phyloP scores from a whole-genome alignment of 2,329 filamentous ascomycete species.

The Clarireedia monteithiana region DNA sequence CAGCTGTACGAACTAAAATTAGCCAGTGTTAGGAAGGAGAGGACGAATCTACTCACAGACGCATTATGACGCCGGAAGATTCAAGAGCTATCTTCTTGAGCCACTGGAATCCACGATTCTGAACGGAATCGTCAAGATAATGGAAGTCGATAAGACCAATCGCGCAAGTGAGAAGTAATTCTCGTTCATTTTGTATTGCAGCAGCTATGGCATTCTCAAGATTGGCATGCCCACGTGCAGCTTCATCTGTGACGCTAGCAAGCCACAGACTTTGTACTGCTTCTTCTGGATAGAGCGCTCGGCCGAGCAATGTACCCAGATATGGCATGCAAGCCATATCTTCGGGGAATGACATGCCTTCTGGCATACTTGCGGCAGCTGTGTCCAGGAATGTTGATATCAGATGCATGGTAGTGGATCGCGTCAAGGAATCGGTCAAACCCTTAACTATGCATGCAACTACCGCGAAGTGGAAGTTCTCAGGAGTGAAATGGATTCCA shows the following conservation, averaged over 20 bases:
- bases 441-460: constrained; percentile 58
- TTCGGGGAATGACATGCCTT: constrained; percentile 21
- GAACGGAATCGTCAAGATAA: constrained; percentile 53
- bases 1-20: constrained; percentile 34
- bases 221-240: constrained; percentile 33
- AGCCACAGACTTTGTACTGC: constrained; percentile 56
- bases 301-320: constrained; percentile 49
- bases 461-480: constrained; percentile 61
- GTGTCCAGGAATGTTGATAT: constrained; percentile 54
- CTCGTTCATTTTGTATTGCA: constrained; percentile 48
- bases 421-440: constrained; percentile 54
- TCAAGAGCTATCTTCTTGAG: constrained; percentile 47
- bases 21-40: background rate
- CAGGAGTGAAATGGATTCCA: constrained; percentile 54
- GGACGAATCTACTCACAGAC: constrained; percentile 42
- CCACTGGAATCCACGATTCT: constrained; percentile 52
- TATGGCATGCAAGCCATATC: constrained; percentile 41
- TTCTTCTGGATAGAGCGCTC: constrained; percentile 49
- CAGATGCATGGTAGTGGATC: constrained; percentile 49
- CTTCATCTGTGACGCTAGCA: constrained; percentile 31
- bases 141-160: constrained; percentile 61
- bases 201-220: constrained; percentile 33
- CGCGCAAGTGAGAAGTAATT: constrained; percentile 54
- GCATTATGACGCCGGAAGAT: constrained; percentile 48
- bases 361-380: constrained; percentile 29